These are phyloP conservation scores for Wilcoxina mikolae DNA, from an alignment of 495 filamentous ascomycete genomes.

Conservation along the genomic window DNA sequence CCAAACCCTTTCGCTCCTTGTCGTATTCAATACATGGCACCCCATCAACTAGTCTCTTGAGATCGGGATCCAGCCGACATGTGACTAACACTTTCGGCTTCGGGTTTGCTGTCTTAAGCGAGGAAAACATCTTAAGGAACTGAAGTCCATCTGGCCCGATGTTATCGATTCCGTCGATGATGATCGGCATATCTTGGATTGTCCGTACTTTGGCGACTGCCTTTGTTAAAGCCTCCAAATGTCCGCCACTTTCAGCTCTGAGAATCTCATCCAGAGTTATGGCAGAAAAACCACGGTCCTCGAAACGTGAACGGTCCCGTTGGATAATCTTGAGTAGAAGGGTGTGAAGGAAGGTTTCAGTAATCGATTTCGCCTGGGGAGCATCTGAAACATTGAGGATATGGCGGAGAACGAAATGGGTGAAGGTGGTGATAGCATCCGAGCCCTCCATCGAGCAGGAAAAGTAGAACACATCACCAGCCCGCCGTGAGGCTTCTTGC, in stretches of 20 bases:
- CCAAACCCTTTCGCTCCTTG: slow-evolving; percentile 7
- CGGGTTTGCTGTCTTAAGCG: background rate
- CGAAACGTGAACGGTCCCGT: background rate
- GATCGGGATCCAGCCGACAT: background rate
- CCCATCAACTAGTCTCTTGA: background rate
- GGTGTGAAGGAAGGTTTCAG: background rate
- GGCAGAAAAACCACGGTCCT: background rate
- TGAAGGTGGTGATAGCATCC: background rate
- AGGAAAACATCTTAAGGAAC: background rate
- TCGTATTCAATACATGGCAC: background rate
- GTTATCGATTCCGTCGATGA: background rate
- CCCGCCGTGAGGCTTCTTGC: background rate
- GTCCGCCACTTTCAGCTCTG: no score
- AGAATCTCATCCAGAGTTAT: background rate
- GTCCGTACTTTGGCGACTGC: background rate
- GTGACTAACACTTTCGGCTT: background rate
- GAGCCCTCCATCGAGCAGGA: background rate
- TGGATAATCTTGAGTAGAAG: background rate
- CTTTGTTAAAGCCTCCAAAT: no score
- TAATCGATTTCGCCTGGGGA: background rate
- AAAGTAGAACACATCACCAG: background rate
- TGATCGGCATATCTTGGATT: background rate
- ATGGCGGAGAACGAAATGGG: background rate
- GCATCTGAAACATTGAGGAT: background rate
- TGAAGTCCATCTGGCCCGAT: background rate